These are phyloP conservation scores for Ceratobasidium sp. DNA, from an alignment of 1,284 basidiomycete species.

Conservation along the genomic window DNA sequence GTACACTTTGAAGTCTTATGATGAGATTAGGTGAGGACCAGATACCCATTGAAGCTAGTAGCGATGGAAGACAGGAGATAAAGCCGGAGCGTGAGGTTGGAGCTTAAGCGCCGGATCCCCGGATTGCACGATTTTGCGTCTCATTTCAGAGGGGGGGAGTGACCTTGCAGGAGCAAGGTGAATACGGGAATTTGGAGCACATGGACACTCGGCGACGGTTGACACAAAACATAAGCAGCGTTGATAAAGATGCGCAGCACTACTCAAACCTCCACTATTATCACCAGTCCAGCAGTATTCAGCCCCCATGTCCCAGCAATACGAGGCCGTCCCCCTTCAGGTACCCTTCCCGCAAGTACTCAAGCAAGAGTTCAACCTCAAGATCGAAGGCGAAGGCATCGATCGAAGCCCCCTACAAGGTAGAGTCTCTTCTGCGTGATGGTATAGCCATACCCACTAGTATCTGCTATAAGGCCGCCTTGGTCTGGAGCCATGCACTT, in stretches of 20 bases:
- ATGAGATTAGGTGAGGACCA: no score
- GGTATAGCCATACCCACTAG: not conserved
- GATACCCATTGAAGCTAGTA: no score
- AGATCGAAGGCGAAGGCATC: constrained; percentile 28
- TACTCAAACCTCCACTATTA: not conserved
- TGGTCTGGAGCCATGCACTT: constrained; percentile 28
- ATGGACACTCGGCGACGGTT: constrained; percentile 12
- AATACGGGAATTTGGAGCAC: constrained; percentile 1
- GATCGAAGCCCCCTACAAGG: constrained; percentile 37
- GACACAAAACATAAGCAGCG: not conserved
- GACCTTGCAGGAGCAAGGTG: no score
- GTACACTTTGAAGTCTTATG: no score
- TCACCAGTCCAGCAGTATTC: not conserved
- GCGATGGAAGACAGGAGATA: no score
- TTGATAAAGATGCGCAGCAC: not conserved
- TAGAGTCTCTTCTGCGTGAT: not conserved
- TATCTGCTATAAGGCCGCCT: constrained; percentile 12
- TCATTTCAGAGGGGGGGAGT: no score
- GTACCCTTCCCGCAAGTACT: constrained; percentile 31
- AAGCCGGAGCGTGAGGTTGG: no score
- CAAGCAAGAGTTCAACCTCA: constrained; percentile 38
- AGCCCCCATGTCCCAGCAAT: constrained; percentile 13
- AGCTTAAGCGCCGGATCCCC: no score
- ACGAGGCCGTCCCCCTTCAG: constrained; percentile 36
- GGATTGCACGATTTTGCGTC: no score